phyloP scores from a whole-genome alignment of 352 stramenopile genomes.

The Phytophthora melonis region DNA sequence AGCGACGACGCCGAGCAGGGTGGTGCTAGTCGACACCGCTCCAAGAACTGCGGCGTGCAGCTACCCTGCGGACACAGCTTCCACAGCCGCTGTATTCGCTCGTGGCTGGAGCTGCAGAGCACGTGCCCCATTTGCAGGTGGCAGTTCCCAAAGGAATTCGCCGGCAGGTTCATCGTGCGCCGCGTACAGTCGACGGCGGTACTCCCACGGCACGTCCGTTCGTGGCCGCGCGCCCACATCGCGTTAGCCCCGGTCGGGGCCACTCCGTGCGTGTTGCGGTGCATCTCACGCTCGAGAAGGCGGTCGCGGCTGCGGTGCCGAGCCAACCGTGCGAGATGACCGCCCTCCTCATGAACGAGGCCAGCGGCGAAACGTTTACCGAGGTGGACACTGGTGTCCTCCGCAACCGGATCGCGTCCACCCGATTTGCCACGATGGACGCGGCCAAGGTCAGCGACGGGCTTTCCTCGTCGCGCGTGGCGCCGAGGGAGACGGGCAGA shows the following conservation, averaged over 20 bases:
- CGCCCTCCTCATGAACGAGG: conserved; percentile 39
- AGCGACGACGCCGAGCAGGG: conserved; percentile 35
- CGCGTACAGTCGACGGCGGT: conserved; percentile 56
- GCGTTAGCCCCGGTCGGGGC: conserved; percentile 36
- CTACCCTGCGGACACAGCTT: conserved; percentile 93
- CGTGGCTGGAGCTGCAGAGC: conserved; percentile 89
- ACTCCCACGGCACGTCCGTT: conserved; percentile 33
- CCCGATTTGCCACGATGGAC: conserved; percentile 32
- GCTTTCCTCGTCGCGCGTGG: conserved; percentile 25
- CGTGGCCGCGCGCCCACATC: conserved; percentile 34
- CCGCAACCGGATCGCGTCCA: conserved; percentile 16
- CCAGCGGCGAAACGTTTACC: conserved; percentile 35
- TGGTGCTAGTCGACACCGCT: not conserved
- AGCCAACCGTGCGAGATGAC: conserved; percentile 47
- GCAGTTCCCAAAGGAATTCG: conserved; percentile 77
- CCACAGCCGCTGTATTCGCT: conserved; percentile 89
- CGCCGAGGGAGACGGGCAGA: conserved; percentile 21
- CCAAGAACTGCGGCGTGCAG: conserved; percentile 30
- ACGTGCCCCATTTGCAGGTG: conserved; percentile 94
- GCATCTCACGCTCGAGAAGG: conserved; percentile 56
- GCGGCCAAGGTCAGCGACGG: conserved; percentile 30
- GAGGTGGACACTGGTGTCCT: conserved; percentile 11
- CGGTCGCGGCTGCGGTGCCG: conserved; percentile 17
- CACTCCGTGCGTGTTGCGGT: conserved; percentile 57
- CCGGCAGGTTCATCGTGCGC: conserved; percentile 60